These are phyloP conservation scores for Apostasia ramifera DNA, from an alignment of 106 monocot species.

Conservation along the genomic window DNA sequence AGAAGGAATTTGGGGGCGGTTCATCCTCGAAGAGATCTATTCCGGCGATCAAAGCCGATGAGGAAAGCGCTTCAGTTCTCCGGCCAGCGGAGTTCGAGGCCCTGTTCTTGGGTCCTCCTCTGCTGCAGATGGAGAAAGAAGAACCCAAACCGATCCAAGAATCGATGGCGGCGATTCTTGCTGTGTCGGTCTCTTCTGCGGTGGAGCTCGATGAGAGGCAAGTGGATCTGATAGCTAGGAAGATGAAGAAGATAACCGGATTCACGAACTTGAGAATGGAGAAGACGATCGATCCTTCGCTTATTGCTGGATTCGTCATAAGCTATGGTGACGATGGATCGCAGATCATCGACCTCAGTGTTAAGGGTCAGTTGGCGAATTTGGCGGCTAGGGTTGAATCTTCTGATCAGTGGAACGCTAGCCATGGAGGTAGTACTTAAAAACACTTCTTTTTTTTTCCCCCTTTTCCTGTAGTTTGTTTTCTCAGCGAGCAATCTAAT, in stretches of 20 bases:
- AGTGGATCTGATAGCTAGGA: constrained; percentile 57
- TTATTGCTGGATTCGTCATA: constrained; percentile 90
- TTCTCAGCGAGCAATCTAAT: no score
- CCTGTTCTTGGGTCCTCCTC: not conserved
- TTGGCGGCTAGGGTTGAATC: constrained; percentile 55
- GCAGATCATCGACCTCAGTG: constrained; percentile 74
- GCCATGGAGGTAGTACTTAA: not conserved
- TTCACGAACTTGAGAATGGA: constrained; percentile 53
- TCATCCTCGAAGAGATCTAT: not conserved
- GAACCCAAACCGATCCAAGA: not conserved
- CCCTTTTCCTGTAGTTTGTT: no score
- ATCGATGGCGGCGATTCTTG: constrained; percentile 5
- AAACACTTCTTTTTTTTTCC: no score
- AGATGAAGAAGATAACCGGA: constrained; percentile 79
- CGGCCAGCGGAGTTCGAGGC: not conserved
- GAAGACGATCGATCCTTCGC: constrained; percentile 55
- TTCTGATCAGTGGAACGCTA: constrained; percentile 29
- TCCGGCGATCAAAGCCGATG: not conserved
- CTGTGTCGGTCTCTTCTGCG: constrained; percentile 61
- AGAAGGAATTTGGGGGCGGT: not conserved
- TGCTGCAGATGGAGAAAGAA: constrained; percentile 3
- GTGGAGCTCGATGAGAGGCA: constrained; percentile 62
- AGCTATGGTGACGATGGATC: constrained; percentile 46
- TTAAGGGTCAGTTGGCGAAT: constrained; percentile 61
- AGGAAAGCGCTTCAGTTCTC: constrained; percentile 1